Conservation (phyloP, 306 rosid genomes). For the Cucumis cinereus region DNA sequence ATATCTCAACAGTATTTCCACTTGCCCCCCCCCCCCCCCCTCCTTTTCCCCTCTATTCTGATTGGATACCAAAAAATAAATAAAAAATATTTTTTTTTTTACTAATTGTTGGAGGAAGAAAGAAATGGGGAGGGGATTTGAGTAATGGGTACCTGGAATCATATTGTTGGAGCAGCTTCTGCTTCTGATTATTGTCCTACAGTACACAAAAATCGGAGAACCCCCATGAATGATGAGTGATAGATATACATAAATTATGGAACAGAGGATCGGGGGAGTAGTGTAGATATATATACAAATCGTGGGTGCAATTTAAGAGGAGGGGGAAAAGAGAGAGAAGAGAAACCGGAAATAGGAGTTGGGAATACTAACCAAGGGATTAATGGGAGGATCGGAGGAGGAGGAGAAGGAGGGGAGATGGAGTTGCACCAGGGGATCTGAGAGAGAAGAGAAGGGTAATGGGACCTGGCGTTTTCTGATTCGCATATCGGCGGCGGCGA, state of each 20-base stretch:
- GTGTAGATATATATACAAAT: too few species aligned
- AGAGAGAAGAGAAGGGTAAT: conserved; percentile 39
- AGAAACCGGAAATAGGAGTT: background rate
- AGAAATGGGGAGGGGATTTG: background rate
- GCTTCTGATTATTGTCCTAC: background rate
- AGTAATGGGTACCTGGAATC: background rate
- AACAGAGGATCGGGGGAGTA: too few species aligned
- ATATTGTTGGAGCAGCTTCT: background rate
- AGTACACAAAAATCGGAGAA: too few species aligned
- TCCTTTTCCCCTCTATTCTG: background rate
- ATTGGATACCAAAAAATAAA: background rate
- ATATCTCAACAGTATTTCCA: conserved; percentile 48
- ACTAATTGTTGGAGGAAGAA: background rate
- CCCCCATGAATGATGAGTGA: background rate
- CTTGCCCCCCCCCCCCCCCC: conserved; percentile 22
- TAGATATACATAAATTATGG: too few species aligned
- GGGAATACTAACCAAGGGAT: conserved; percentile 40
- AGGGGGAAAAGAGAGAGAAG: background rate
- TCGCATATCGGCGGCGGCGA: conserved; percentile 9
- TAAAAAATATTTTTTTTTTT: background rate
- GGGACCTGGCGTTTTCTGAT: conserved; percentile 60
- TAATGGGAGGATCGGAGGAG: background rate
- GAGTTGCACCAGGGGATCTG: conserved; percentile 92
- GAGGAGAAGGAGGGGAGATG: conserved; percentile 26
- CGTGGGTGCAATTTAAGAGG: too few species aligned